Conservation (phyloP, 2,329 filamentous ascomycete genomes). For the Aspergillus sp. region DNA sequence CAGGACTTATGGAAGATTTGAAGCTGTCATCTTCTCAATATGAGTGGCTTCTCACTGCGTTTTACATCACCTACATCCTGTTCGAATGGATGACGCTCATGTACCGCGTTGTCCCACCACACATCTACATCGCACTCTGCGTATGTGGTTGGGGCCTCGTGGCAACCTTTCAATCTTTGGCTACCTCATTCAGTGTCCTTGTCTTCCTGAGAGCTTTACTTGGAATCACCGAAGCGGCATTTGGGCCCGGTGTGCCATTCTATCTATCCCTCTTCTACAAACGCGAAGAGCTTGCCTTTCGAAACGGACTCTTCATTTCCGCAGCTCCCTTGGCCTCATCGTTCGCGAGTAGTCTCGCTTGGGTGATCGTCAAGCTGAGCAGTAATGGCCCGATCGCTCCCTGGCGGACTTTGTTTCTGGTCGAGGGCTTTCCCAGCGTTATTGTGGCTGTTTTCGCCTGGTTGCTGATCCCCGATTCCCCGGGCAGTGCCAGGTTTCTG, state of each 20-base stretch:
- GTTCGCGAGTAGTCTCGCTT: slow-evolving; percentile 74
- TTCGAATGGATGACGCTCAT: slow-evolving; percentile 68
- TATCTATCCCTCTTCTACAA: slow-evolving; percentile 65
- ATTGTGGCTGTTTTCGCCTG: slow-evolving; percentile 72
- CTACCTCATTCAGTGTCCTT: slow-evolving; percentile 60
- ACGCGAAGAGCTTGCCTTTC: slow-evolving; percentile 73
- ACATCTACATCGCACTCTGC: slow-evolving; percentile 58
- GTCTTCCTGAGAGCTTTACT: slow-evolving; percentile 47
- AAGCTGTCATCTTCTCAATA: slow-evolving; percentile 56
- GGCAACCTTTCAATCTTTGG: slow-evolving; percentile 71
- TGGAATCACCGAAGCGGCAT: slow-evolving; percentile 61
- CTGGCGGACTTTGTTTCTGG: slow-evolving; percentile 81
- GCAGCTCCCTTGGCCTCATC: slow-evolving; percentile 63
- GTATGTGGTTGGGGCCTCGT: slow-evolving; percentile 78
- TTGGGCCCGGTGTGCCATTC: slow-evolving; percentile 63
- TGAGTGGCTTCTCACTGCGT: slow-evolving; percentile 61
- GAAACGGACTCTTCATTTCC: slow-evolving; percentile 83
- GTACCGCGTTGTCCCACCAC: slow-evolving; percentile 60
- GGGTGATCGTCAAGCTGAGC: slow-evolving; percentile 71
- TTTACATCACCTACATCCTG: slow-evolving; percentile 64
- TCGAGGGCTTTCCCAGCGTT: slow-evolving; percentile 83
- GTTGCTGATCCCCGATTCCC: slow-evolving; percentile 73
- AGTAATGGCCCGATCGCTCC: slow-evolving; percentile 67
- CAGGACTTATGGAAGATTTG: slow-evolving; percentile 56
- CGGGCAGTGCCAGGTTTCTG: slow-evolving; percentile 64